These are phyloP conservation scores for Calonectria henricotiae DNA, from an alignment of 2,329 filamentous ascomycete species.

Conservation along the genomic window DNA sequence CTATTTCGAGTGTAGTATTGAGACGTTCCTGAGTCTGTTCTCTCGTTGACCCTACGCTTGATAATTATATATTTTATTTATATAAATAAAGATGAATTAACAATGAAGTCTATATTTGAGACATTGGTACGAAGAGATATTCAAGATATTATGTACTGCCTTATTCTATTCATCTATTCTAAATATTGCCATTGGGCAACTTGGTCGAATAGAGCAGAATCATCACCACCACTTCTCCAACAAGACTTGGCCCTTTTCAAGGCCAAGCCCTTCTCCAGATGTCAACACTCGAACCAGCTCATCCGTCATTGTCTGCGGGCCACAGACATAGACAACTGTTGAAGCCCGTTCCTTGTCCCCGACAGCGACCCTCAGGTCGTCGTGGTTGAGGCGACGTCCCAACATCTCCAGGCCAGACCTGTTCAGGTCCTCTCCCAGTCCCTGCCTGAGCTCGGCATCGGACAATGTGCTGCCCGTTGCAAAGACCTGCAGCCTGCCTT, in stretches of 20 bases:
- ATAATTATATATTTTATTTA: no score
- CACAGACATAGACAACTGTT: constrained; percentile 78
- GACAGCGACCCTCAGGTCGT: constrained; percentile 63
- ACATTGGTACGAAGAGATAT: no score
- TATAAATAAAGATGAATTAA: no score
- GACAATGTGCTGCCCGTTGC: constrained; percentile 58
- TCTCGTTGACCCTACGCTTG: no score
- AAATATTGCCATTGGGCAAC: no score
- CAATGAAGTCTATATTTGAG: no score
- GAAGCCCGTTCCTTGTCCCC: constrained; percentile 54
- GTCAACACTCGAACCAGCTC: constrained; percentile 70
- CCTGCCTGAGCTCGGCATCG: not conserved
- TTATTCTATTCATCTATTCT: no score
- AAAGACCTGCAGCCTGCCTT: constrained; percentile 65
- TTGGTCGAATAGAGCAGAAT: not conserved
- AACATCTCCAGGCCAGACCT: constrained; percentile 44
- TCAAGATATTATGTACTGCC: no score
- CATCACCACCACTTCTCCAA: constrained; percentile 77
- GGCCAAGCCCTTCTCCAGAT: constrained; percentile 55
- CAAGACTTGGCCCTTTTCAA: constrained; percentile 67
- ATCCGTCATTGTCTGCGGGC: constrained; percentile 80
- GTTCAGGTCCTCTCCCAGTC: not conserved
- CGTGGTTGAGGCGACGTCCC: constrained; percentile 61
- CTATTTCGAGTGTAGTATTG: no score
- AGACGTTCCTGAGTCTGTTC: no score